Evolutionary conservation across 768 basidiomycete species (phyloP).

Genomic region (Gymnopilus junonius): DNA sequence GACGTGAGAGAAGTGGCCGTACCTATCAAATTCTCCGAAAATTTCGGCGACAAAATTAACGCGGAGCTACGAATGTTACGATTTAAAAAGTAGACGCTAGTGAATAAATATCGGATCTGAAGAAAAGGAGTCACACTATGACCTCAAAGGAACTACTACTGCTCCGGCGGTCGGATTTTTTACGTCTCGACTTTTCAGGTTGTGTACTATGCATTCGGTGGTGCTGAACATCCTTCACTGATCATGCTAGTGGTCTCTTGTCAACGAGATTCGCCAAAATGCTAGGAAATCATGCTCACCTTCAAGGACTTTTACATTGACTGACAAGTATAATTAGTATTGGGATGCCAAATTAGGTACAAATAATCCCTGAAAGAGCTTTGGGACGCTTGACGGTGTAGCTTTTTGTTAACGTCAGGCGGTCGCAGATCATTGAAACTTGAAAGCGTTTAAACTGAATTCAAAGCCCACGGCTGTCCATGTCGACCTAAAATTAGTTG

Average conservation of each 20-base stretch:
- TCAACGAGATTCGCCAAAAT: neutral
- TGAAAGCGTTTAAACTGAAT: neutral
- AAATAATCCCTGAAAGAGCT: neutral
- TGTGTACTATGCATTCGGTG: slow-evolving; percentile 3
- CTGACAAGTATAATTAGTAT: neutral
- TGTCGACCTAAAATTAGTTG: neutral
- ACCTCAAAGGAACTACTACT: slow-evolving; percentile 1
- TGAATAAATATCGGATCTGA: slow-evolving; percentile 21
- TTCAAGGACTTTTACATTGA: slow-evolving; percentile 4
- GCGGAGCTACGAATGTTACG: slow-evolving; percentile 24
- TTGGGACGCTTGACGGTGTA: neutral
- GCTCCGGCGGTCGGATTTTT: slow-evolving; percentile 7
- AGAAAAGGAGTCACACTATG: slow-evolving; percentile 17
- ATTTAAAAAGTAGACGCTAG: slow-evolving; percentile 21
- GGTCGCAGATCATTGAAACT: neutral
- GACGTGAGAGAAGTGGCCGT: slow-evolving; percentile 7
- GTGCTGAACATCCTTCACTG: slow-evolving; percentile 3
- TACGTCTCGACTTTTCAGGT: slow-evolving; percentile 16
- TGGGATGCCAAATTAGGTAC: slow-evolving; percentile 10
- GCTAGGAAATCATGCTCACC: slow-evolving; percentile 16
- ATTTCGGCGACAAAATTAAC: slow-evolving; percentile 22
- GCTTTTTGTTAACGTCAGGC: neutral
- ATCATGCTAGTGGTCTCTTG: slow-evolving; percentile 7
- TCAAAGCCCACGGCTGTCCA: neutral
- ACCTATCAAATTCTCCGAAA: slow-evolving; percentile 15